Evolutionary conservation across 83 land plant species (phyloP).

Genomic region (Picea engelmannii): DNA sequence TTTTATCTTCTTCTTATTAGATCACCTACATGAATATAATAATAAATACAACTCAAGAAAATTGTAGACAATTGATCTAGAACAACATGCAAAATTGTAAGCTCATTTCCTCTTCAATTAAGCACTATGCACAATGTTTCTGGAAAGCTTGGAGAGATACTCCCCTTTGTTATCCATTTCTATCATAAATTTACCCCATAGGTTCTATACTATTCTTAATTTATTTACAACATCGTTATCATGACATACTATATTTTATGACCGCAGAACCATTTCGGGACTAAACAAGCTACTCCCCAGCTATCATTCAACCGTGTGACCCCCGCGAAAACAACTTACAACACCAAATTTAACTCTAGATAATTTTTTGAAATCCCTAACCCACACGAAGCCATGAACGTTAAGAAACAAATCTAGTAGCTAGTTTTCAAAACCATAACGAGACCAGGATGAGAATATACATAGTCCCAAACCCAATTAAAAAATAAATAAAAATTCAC

Average conservation of each 20-base stretch:
- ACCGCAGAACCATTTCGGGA: background rate
- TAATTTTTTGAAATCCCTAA: background rate
- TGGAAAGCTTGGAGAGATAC: background rate
- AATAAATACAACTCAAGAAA: too few species aligned
- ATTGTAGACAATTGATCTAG: too few species aligned
- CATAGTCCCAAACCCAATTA: slow-evolving; percentile 1
- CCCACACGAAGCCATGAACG: background rate
- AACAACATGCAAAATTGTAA: background rate
- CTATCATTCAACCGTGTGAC: background rate
- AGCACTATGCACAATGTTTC: background rate
- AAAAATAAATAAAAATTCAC: background rate
- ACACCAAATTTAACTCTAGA: background rate
- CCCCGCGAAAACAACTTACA: background rate
- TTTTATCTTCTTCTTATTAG: too few species aligned
- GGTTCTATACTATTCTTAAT: background rate
- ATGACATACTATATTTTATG: background rate
- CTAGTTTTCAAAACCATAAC: background rate
- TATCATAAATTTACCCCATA: background rate
- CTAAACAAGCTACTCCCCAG: background rate
- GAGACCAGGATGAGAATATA: background rate
- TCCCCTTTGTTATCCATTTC: background rate
- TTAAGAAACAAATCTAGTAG: background rate
- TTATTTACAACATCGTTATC: background rate
- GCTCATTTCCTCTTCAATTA: background rate
- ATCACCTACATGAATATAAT: too few species aligned